Percentiles rank a stretch among this genome's conserved stretches.
phyloP scores from a whole-genome alignment of 1,284 basidiomycete genomes.

The Entoloma clypeatum region DNA sequence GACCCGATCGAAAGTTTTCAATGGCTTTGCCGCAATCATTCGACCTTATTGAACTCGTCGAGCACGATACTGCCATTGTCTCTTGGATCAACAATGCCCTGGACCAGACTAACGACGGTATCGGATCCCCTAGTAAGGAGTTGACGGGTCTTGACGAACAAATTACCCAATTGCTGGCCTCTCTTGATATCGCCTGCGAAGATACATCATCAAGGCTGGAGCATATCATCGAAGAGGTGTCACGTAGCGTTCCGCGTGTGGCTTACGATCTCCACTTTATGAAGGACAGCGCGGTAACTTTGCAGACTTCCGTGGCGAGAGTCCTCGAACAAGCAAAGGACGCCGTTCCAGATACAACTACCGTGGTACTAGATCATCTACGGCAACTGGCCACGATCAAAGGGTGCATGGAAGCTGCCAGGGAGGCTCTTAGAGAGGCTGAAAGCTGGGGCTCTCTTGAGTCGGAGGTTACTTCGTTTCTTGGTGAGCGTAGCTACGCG shows the following conservation, averaged over 20 bases:
- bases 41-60: slow-evolving; percentile 38
- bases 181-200: slow-evolving; percentile 78
- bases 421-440: slow-evolving; percentile 85
- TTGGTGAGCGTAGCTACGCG: slow-evolving; percentile 73
- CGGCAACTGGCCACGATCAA: slow-evolving; percentile 81
- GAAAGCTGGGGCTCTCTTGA: slow-evolving; percentile 94
- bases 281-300: slow-evolving; percentile 79
- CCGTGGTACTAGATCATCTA: slow-evolving; percentile 66
- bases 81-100: slow-evolving; percentile 67
- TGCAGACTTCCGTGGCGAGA: slow-evolving; percentile 60
- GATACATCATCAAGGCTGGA: slow-evolving; percentile 85
- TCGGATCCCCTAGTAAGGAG: slow-evolving; percentile 28
- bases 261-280: slow-evolving; percentile 95
- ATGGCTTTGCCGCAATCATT: slow-evolving; percentile 20
- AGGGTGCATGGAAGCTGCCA: slow-evolving; percentile 78
- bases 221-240: slow-evolving; percentile 85
- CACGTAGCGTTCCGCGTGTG: slow-evolving; percentile 81
- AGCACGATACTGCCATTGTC: slow-evolving; percentile 49
- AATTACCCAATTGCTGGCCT: slow-evolving; percentile 68
- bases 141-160: slow-evolving; percentile 71
- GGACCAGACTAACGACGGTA: slow-evolving; percentile 29
- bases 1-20: slow-evolving; percentile 4
- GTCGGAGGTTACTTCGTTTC: slow-evolving; percentile 79
- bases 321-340: slow-evolving; percentile 52
- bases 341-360: slow-evolving; percentile 51